These are phyloP conservation scores for Berberis thunbergii DNA, from an alignment of 164 flowering plant genomes.

Conservation along the genomic window DNA sequence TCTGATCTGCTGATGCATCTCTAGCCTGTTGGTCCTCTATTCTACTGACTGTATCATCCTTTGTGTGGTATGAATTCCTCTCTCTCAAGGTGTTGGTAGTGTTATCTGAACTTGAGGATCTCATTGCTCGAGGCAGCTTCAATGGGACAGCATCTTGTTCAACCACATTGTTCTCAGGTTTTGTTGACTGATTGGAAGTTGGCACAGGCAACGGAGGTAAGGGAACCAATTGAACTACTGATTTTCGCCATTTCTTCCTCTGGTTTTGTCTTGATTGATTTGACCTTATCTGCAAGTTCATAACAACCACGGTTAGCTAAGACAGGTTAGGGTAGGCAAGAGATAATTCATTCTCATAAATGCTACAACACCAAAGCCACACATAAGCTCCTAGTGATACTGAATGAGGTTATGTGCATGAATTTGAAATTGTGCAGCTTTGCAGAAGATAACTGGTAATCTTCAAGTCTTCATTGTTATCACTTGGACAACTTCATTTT, in stretches of 20 bases:
- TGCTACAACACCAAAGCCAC: background rate
- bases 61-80: constrained; percentile 42
- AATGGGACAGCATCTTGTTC: constrained; percentile 32
- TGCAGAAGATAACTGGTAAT: no score
- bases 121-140: constrained; percentile 77
- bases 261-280: constrained; percentile 47
- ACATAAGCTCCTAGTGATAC: background rate
- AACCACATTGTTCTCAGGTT: constrained; percentile 19
- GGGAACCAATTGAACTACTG: constrained; percentile 63
- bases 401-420: no score
- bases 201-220: constrained; percentile 52
- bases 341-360: background rate
- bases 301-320: background rate
- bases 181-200: constrained; percentile 21
- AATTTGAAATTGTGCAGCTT: no score
- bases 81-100: constrained; percentile 42
- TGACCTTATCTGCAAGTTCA: constrained; percentile 42
- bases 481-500: no score
- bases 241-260: constrained; percentile 76
- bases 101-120: constrained; percentile 32
- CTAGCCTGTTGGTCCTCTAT: constrained; percentile 22
- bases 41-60: constrained; percentile 20
- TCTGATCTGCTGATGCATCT: no score
- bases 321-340: background rate
- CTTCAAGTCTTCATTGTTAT: no score